Evolutionary conservation across 331 rosid genomes (phyloP).

Genomic region (Ulmus americana): DNA sequence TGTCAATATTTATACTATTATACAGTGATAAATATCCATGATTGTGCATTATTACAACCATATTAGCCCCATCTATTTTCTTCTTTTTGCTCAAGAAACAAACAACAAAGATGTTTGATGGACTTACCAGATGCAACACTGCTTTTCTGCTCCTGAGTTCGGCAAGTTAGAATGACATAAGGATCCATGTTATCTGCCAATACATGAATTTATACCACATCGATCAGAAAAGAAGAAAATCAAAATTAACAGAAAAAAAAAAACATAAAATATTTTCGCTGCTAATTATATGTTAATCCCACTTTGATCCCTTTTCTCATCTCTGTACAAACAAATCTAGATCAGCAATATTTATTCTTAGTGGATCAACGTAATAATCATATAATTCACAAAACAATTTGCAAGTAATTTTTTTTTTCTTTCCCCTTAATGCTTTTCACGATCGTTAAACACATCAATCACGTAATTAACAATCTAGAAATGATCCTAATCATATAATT

Average conservation of each 20-base stretch:
- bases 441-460: too few species aligned
- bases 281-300: too few species aligned
- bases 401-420: too few species aligned
- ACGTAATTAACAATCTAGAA: too few species aligned
- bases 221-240: neutral
- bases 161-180: slow-evolving; percentile 55
- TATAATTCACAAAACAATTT: too few species aligned
- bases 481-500: too few species aligned
- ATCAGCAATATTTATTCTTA: too few species aligned
- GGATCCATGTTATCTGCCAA: slow-evolving; percentile 75
- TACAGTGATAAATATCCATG: neutral
- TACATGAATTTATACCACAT: neutral
- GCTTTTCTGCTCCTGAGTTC: slow-evolving; percentile 67
- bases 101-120: neutral
- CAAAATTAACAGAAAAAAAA: neutral
- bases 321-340: too few species aligned
- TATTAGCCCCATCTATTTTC: neutral
- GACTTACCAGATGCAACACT: slow-evolving; percentile 52
- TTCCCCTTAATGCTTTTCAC: too few species aligned
- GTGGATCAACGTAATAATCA: too few species aligned
- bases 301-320: too few species aligned
- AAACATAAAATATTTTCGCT: neutral
- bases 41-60: neutral
- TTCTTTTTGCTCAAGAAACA: neutral
- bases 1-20: neutral